A percentile compares a stretch with the other conserved stretches of the same genome.
These are phyloP conservation scores for Ogataea ramenticola DNA, from an alignment of 805 yeast genomes.

Conservation along the genomic window DNA sequence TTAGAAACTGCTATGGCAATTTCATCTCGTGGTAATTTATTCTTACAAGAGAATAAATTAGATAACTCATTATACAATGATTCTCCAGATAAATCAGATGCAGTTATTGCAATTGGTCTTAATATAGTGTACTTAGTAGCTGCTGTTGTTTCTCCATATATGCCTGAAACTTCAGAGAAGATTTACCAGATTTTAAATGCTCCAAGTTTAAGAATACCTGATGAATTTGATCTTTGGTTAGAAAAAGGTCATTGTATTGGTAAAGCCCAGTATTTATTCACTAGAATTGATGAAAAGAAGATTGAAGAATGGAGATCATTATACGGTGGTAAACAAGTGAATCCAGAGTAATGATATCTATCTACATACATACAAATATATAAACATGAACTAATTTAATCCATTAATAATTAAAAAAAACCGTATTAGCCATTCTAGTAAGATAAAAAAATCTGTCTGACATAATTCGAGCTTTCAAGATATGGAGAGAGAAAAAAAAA, in stretches of 20 bases:
- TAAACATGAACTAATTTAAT: too few species aligned
- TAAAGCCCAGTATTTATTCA: constrained; percentile 86
- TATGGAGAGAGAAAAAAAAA: too few species aligned
- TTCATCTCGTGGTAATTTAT: constrained; percentile 88
- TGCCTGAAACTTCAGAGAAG: constrained; percentile 73
- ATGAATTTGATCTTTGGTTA: constrained; percentile 61
- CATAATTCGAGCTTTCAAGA: too few species aligned
- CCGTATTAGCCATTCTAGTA: too few species aligned
- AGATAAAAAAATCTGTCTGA: too few species aligned
- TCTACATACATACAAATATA: too few species aligned
- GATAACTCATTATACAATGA: constrained; percentile 80
- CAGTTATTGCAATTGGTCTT: constrained; percentile 86
- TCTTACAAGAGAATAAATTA: constrained; percentile 91
- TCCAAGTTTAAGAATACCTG: constrained; percentile 72
- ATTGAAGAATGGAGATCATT: constrained; percentile 78
- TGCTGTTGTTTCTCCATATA: constrained; percentile 76
- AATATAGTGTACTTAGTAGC: constrained; percentile 84
- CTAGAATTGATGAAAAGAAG: constrained; percentile 85
- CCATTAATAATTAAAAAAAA: too few species aligned
- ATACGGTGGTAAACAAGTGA: constrained; percentile 72
- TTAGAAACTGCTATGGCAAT: constrained; percentile 86
- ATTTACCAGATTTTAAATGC: constrained; percentile 78
- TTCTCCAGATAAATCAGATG: constrained; percentile 75
- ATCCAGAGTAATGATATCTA: background rate
- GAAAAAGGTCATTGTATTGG: constrained; percentile 81